phyloP scores from a whole-genome alignment of 345 rosid genomes.

The Moricandia moricandioides region DNA sequence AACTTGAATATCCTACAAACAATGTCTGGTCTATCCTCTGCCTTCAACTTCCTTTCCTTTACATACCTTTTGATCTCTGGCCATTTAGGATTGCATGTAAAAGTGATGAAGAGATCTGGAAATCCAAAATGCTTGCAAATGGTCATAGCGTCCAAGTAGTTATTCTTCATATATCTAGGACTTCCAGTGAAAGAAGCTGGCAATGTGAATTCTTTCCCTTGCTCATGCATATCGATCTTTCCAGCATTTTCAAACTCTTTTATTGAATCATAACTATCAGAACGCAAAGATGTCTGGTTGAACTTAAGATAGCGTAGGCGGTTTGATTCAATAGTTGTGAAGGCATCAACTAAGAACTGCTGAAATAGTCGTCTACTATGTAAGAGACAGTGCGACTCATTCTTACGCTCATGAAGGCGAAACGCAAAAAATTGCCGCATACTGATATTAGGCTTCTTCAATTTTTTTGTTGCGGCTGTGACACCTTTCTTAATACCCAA shows the following conservation, averaged over 20 bases:
- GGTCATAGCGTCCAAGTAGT: not conserved
- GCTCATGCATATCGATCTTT: too few species aligned
- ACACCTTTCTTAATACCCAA: too few species aligned
- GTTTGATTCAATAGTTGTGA: not conserved
- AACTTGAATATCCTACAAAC: not conserved
- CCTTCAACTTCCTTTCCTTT: not conserved
- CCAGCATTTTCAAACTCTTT: too few species aligned
- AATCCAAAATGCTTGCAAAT: not conserved
- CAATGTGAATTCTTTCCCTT: too few species aligned
- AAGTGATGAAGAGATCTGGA: not conserved
- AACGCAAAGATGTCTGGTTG: not conserved
- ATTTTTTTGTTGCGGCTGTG: too few species aligned
- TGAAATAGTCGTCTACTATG: not conserved
- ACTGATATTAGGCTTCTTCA: too few species aligned
- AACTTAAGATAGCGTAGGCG: not conserved
- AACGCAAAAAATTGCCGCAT: too few species aligned
- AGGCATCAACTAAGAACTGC: not conserved
- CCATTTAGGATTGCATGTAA: not conserved
- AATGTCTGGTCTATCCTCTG: not conserved
- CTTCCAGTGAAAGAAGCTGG: not conserved
- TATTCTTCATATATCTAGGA: not conserved
- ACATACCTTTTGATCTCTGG: not conserved
- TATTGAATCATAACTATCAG: too few species aligned
- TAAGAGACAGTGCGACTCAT: too few species aligned
- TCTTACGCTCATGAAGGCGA: too few species aligned